Conservation (phyloP, 2,329 filamentous ascomycete species). For the Penicillium fuscoglaucum region DNA sequence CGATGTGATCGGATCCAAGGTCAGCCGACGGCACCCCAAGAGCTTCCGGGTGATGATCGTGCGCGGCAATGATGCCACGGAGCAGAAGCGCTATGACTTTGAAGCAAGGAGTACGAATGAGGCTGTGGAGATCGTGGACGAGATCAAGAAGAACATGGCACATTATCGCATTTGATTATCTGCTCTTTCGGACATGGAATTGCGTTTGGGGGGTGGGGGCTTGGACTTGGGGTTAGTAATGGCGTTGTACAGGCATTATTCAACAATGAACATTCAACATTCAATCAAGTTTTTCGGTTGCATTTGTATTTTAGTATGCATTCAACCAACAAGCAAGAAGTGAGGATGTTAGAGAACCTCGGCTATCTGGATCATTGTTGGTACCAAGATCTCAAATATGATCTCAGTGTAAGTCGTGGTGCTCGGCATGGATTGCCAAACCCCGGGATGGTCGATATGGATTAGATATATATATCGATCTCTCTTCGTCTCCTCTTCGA, state of each 20-base stretch:
- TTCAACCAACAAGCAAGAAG: no score
- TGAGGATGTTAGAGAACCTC: no score
- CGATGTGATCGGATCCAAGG: constrained; percentile 65
- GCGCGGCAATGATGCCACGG: constrained; percentile 60
- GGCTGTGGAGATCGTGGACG: constrained; percentile 62
- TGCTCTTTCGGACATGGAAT: not conserved
- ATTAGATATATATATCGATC: no score
- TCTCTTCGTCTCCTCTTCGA: no score
- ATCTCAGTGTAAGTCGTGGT: no score
- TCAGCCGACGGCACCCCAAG: constrained; percentile 63
- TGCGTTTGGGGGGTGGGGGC: not conserved
- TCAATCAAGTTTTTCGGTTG: not conserved
- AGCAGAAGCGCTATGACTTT: constrained; percentile 68
- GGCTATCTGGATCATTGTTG: no score
- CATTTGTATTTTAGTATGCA: not conserved
- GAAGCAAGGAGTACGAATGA: constrained; percentile 60
- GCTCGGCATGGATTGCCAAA: no score
- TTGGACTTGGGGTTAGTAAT: not conserved
- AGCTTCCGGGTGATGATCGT: constrained; percentile 64
- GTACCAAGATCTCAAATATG: no score
- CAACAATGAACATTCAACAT: not conserved
- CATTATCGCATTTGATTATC: constrained; percentile 42
- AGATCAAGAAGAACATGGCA: constrained; percentile 61
- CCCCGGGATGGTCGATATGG: no score
- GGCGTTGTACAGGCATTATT: not conserved